Percentiles rank a stretch among this genome's conserved stretches.
Conservation (phyloP, 371 early-diverging fungal genomes). For the Nematocida sp. region DNA sequence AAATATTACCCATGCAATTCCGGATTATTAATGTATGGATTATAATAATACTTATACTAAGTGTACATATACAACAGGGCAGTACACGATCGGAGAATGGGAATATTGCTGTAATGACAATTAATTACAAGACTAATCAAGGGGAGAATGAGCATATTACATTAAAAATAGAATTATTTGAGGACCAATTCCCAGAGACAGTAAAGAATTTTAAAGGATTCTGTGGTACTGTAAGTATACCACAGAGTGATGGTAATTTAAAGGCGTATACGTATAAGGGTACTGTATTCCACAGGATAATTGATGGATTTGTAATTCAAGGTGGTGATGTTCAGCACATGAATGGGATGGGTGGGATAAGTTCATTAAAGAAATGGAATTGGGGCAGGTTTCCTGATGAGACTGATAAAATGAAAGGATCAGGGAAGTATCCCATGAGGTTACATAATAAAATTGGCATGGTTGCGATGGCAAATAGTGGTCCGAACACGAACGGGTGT, state of each 20-base stretch:
- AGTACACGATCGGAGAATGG: too few relatives aligned
- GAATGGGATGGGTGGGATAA: constrained; percentile 79
- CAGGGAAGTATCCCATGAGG: not conserved
- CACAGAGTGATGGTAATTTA: constrained; percentile 13
- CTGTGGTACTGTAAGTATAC: constrained; percentile 22
- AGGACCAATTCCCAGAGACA: constrained; percentile 75
- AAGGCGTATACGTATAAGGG: constrained; percentile 80
- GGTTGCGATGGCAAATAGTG: constrained; percentile 93
- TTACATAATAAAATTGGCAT: constrained; percentile 77
- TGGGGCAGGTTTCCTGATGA: constrained; percentile 90
- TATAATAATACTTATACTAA: too few relatives aligned
- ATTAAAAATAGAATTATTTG: constrained; percentile 71
- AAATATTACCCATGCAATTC: too few relatives aligned
- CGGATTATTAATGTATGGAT: too few relatives aligned
- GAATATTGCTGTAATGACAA: too few relatives aligned
- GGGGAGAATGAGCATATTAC: not conserved
- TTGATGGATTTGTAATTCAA: constrained; percentile 90
- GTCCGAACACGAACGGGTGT: constrained; percentile 87
- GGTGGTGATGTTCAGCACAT: constrained; percentile 87
- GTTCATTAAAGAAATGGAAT: constrained; percentile 81
- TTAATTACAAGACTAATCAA: not conserved
- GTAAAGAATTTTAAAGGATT: constrained; percentile 74
- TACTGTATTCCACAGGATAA: constrained; percentile 81
- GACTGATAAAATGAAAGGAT: constrained; percentile 73
- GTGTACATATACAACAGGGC: too few relatives aligned